These are phyloP conservation scores for Trichoderma sp. DNA, from an alignment of 2,329 filamentous ascomycete species.

Conservation along the genomic window DNA sequence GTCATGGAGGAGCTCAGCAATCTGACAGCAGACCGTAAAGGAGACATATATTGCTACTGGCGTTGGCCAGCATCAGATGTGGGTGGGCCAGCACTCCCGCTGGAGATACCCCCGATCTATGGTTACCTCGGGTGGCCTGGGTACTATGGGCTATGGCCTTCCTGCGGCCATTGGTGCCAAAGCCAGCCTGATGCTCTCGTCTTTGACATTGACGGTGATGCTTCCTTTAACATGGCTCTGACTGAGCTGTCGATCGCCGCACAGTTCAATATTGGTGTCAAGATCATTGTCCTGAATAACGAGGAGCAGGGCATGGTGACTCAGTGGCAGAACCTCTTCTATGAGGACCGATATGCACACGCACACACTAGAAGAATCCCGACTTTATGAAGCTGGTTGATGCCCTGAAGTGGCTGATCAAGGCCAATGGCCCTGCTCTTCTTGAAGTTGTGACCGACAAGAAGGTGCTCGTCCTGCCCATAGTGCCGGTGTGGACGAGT, in stretches of 20 bases:
- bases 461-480: constrained; percentile 93
- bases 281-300: constrained; percentile 95
- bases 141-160: constrained; percentile 85
- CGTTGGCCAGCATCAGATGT: constrained; percentile 98
- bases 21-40: constrained; percentile 78
- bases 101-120: constrained; percentile 91
- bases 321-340: constrained; percentile 98
- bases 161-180: constrained; percentile 95
- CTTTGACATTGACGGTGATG: constrained; percentile 95
- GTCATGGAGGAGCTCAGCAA: constrained; percentile 89
- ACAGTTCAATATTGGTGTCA: constrained; percentile 96
- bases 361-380: constrained; percentile 95
- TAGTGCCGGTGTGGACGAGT: constrained; percentile 95
- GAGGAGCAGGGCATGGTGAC: constrained; percentile 98
- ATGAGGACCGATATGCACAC: constrained; percentile 88
- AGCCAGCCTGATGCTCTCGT: constrained; percentile 78
- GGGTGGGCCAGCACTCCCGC: constrained; percentile 94
- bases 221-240: constrained; percentile 98
- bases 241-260: constrained; percentile 91
- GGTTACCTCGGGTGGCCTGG: constrained; percentile 94
- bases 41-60: constrained; percentile 88
- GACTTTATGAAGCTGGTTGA: constrained; percentile 88
- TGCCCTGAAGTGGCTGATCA: constrained; percentile 83
- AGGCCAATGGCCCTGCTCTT: constrained; percentile 86
- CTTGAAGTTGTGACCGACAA: constrained; percentile 90